A percentile compares a stretch with the other conserved stretches of the same genome.
Evolutionary conservation across 306 rosid species (phyloP).

Genomic region (Fagus sylvatica): DNA sequence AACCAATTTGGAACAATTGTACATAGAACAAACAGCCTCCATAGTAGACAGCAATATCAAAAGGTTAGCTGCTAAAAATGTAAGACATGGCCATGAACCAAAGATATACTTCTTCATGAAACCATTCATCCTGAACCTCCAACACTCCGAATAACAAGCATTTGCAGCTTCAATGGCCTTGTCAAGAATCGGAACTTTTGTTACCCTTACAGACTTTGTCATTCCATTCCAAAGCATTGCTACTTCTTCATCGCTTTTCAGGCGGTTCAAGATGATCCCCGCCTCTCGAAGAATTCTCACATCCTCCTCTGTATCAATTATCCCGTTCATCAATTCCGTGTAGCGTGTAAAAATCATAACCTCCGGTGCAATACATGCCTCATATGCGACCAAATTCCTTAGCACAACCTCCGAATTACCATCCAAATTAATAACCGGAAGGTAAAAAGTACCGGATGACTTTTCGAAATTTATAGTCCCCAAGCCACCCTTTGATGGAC

Average conservation of each 20-base stretch:
- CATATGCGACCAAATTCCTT: slow-evolving; percentile 18
- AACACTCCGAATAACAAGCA: slow-evolving; percentile 1
- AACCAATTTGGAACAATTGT: not conserved
- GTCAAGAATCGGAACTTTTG: slow-evolving; percentile 2
- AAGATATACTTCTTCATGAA: not conserved
- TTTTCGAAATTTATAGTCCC: not conserved
- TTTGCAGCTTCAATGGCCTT: slow-evolving; percentile 12
- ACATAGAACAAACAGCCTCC: not conserved
- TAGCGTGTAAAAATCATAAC: slow-evolving; percentile 9
- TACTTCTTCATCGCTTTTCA: slow-evolving; percentile 7
- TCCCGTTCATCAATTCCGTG: slow-evolving; percentile 14
- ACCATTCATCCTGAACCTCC: not conserved
- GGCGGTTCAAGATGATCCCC: not conserved
- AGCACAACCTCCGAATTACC: slow-evolving; percentile 12
- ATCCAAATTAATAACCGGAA: slow-evolving; percentile 3
- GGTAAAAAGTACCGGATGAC: not conserved
- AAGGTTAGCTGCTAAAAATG: not conserved
- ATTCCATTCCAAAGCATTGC: slow-evolving; percentile 16
- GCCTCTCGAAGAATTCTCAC: slow-evolving; percentile 12
- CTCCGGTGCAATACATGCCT: slow-evolving; percentile 8
- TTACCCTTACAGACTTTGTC: slow-evolving; percentile 12
- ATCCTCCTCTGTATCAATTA: slow-evolving; percentile 11
- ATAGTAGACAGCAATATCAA: not conserved
- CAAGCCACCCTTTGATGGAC: slow-evolving; percentile 10
- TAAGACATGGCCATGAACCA: slow-evolving; percentile 11